These are phyloP conservation scores for Epichloe festucae DNA, from an alignment of 2,329 filamentous ascomycete genomes.

Conservation along the genomic window DNA sequence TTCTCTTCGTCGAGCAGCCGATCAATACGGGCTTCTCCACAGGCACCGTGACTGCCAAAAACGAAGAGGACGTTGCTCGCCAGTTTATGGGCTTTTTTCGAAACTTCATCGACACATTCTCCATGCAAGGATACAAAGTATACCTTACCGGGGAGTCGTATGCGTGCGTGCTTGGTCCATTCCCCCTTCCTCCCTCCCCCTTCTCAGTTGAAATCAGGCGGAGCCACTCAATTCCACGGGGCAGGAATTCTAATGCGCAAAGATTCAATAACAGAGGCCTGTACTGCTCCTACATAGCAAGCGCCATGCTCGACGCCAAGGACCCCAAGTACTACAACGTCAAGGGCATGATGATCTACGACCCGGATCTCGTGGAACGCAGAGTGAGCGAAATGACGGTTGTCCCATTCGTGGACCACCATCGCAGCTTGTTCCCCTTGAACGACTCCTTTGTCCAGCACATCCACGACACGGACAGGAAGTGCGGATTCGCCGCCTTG, in stretches of 20 bases:
- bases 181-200: no score
- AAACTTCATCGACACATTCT: slow-evolving; percentile 64
- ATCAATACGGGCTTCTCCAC: slow-evolving; percentile 55
- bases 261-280: slow-evolving; percentile 24
- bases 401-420: slow-evolving; percentile 45
- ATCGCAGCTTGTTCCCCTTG: slow-evolving; percentile 45
- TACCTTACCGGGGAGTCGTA: slow-evolving; percentile 64
- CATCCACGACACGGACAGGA: slow-evolving; percentile 18
- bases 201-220: no score
- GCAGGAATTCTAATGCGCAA: background rate
- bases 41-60: slow-evolving; percentile 49
- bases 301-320: slow-evolving; percentile 52
- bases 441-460: slow-evolving; percentile 20
- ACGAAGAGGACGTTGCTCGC: slow-evolving; percentile 51
- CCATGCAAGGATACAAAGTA: slow-evolving; percentile 51
- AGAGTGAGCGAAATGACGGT: slow-evolving; percentile 31
- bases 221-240: no score
- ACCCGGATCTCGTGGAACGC: slow-evolving; percentile 47
- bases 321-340: slow-evolving; percentile 54
- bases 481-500: slow-evolving; percentile 49
- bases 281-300: slow-evolving; percentile 56
- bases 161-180: slow-evolving; percentile 15
- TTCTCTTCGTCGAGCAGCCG: slow-evolving; percentile 64
- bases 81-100: slow-evolving; percentile 67
- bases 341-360: slow-evolving; percentile 55